Base-by-base conservation (phyloP, 306 rosid genomes). In the Astragalus glycyphyllos region DNA sequence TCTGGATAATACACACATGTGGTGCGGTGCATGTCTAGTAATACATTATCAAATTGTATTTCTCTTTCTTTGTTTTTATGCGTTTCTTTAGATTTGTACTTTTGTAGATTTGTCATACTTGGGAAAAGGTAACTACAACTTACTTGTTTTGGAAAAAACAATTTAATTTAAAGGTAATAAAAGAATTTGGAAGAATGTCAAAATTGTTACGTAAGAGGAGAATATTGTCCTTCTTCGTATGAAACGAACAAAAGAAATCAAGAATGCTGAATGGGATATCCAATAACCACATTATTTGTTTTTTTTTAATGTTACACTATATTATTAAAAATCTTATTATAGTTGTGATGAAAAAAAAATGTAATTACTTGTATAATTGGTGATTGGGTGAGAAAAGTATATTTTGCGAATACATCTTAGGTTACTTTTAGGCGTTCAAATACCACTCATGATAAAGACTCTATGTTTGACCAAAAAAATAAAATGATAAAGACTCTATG, bases 231-330 rank as follows among this genome's bases (percentile, higher is more conserved):
- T 67, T 47, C 15, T 44, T 23, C 59, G 20, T 7, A 60, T 13
- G 48, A 13, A 58, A 71, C 70, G 59, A 79, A 51, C 49, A 66
- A n/a, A 75, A 59, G 51, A 72, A 71, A 49, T 49, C 58, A 58
- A 41, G 2, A 54, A 38, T 16, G 16, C 11, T 71, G 81, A 66
- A 38, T 58, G 0, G 67, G 15, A 57, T 60, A 53, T 50, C 59
- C 77, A 74, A 74, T 73, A 59, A 23, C 4, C 40, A 34, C 54
- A 66, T 54, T 55, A 35, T 63, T 46, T 37, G 13, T 2, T 2
- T 26, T 26, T 26, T 26, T 26, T 26, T 26, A 26, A 26, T 26
- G 4, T 26, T 26, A 26, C 0, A 26, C 0, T 4, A 26, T 4
- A 1, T 26, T 26, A 26, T 26, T 26, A 26, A 26, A 26, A 26